phyloP scores from a whole-genome alignment of 2,329 filamentous ascomycete genomes.

The Macrophomina phaseolina region DNA sequence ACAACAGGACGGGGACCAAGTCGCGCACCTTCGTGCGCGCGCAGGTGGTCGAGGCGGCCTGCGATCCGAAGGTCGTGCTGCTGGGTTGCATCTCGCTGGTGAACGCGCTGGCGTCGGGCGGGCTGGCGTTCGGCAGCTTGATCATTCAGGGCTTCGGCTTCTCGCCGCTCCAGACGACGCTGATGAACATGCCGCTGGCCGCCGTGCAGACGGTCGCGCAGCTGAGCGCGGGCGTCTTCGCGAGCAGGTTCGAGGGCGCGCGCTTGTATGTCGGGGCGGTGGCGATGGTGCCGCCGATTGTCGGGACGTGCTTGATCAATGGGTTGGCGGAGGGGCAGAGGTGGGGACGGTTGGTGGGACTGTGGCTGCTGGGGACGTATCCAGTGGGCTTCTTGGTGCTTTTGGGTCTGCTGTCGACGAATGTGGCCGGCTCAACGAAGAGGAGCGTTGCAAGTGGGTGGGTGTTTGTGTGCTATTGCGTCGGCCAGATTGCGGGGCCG shows the following conservation, averaged over 20 bases:
- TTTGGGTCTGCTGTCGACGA: constrained; percentile 66
- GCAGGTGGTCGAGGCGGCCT: constrained; percentile 59
- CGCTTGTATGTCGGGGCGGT: constrained; percentile 56
- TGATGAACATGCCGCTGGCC: constrained; percentile 68
- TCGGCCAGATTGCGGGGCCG: constrained; percentile 70
- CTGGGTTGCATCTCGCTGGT: constrained; percentile 46
- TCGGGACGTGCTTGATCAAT: constrained; percentile 62
- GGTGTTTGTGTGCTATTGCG: constrained; percentile 68
- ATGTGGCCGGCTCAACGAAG: constrained; percentile 73
- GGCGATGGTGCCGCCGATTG: constrained; percentile 63
- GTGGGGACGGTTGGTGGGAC: constrained; percentile 62
- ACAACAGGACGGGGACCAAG: constrained; percentile 51
- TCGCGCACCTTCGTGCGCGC: constrained; percentile 57
- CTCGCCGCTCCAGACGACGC: constrained; percentile 60
- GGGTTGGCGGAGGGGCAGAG: constrained; percentile 52
- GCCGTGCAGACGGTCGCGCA: constrained; percentile 66
- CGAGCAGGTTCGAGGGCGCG: constrained; percentile 61
- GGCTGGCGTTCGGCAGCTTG: constrained; percentile 64
- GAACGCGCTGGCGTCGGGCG: constrained; percentile 52
- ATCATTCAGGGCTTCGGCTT: constrained; percentile 66
- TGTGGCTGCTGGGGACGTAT: constrained; percentile 66
- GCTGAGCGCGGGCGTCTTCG: constrained; percentile 62
- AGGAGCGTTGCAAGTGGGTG: constrained; percentile 69
- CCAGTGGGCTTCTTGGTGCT: constrained; percentile 66
- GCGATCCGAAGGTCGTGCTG: constrained; percentile 63